Percentiles rank a stretch among this genome's conserved stretches.
Evolutionary conservation across 495 filamentous ascomycete species (phyloP).

Genomic region (Gamarada debralockiae): DNA sequence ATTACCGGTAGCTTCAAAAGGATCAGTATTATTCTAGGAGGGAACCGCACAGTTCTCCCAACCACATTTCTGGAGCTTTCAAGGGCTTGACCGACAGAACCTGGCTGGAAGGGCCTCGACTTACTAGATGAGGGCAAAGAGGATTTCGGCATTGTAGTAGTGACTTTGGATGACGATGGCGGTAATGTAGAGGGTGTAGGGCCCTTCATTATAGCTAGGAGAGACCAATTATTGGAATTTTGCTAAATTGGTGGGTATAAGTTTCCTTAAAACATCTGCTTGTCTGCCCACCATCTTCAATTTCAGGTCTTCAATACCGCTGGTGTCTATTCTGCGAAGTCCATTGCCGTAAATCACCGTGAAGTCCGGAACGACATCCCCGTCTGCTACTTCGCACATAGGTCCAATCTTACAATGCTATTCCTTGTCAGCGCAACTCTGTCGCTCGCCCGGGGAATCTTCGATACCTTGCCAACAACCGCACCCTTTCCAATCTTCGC

Average conservation of each 20-base stretch:
- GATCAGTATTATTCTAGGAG: too few species aligned
- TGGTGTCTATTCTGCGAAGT: constrained; percentile 50
- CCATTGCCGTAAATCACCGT: constrained; percentile 63
- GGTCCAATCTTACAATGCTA: constrained; percentile 52
- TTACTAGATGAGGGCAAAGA: too few species aligned
- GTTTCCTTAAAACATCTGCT: constrained; percentile 56
- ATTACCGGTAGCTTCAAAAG: too few species aligned
- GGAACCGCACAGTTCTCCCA: too few species aligned
- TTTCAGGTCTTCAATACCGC: constrained; percentile 49
- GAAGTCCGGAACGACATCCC: constrained; percentile 56
- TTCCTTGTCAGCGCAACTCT: constrained; percentile 8
- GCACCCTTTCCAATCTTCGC: constrained; percentile 56
- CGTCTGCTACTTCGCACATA: constrained; percentile 44
- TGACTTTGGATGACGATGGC: too few species aligned
- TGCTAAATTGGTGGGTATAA: constrained; percentile 58
- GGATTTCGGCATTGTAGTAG: too few species aligned
- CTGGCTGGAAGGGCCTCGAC: too few species aligned
- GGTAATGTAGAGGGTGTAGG: too few species aligned
- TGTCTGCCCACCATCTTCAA: constrained; percentile 54
- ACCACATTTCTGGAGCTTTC: too few species aligned
- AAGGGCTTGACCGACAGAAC: too few species aligned
- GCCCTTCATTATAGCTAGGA: too few species aligned
- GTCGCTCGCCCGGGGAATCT: too few species aligned
- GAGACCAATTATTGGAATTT: constrained; percentile 45
- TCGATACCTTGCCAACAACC: constrained; percentile 59